These are phyloP conservation scores for Microdochium paspali DNA, from an alignment of 2,329 filamentous ascomycete genomes.

Conservation along the genomic window DNA sequence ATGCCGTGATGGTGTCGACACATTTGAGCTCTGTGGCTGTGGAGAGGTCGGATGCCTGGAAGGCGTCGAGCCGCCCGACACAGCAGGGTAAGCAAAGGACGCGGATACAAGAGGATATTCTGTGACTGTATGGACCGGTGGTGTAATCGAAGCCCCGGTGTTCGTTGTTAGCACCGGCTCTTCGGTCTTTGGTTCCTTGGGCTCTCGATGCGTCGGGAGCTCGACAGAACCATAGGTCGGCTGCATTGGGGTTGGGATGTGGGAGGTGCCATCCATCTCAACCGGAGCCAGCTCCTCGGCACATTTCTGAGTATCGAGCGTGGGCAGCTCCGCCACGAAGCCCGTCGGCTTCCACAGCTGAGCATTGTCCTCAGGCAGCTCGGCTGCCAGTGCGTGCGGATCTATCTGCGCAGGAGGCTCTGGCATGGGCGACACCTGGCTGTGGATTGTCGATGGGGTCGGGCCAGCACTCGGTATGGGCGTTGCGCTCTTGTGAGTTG, in stretches of 20 bases:
- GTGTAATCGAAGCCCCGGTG: background rate
- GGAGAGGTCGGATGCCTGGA: background rate
- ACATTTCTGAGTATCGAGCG: constrained; percentile 16
- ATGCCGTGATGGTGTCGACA: too few species aligned
- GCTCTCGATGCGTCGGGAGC: constrained; percentile 11
- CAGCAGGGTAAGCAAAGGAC: constrained; percentile 16
- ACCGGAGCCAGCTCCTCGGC: constrained; percentile 21
- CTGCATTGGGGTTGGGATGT: constrained; percentile 3
- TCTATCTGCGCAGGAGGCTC: background rate
- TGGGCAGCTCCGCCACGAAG: constrained; percentile 18
- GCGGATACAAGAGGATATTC: constrained; percentile 17
- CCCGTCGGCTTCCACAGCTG: constrained; percentile 14
- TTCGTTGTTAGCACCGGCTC: background rate
- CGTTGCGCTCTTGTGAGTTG: background rate
- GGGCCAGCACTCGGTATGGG: background rate
- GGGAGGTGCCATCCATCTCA: constrained; percentile 17
- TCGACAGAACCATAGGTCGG: constrained; percentile 10
- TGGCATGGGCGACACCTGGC: background rate
- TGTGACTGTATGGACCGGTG: constrained; percentile 8
- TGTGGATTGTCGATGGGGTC: background rate
- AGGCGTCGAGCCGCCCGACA: background rate
- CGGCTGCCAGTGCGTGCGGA: constrained; percentile 3
- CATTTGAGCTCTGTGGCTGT: background rate
- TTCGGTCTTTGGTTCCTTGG: constrained; percentile 8
- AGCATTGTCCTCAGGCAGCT: constrained; percentile 10